Evolutionary conservation across 1,139 yeast genomes (phyloP).

Genomic region (Spencermartinsiella ligniputridi): DNA sequence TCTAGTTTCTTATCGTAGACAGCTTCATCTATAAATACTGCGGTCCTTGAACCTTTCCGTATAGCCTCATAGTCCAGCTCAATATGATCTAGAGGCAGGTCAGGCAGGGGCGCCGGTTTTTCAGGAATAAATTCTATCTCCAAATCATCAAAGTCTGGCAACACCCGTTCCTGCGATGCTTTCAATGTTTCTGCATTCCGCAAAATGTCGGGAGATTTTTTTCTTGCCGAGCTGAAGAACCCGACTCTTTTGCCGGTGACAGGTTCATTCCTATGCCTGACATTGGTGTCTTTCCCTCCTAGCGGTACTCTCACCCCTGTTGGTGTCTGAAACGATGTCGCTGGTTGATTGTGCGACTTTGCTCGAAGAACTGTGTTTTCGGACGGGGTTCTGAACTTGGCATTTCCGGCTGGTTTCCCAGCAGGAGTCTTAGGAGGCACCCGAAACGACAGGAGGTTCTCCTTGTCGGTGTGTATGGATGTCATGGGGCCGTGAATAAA

Average conservation of each 20-base stretch:
- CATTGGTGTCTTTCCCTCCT: slow-evolving; percentile 26
- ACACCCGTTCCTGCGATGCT: background rate
- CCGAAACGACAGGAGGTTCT: slow-evolving; percentile 21
- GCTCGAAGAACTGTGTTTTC: slow-evolving; percentile 9
- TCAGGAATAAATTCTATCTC: slow-evolving; percentile 23
- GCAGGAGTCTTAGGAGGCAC: slow-evolving; percentile 17
- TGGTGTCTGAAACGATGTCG: slow-evolving; percentile 11
- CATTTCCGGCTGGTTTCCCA: slow-evolving; percentile 2
- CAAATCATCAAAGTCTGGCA: slow-evolving; percentile 14
- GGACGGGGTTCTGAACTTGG: slow-evolving; percentile 3
- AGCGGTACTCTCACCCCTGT: slow-evolving; percentile 21
- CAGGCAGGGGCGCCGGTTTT: slow-evolving; percentile 17
- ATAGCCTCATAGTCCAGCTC: slow-evolving; percentile 23
- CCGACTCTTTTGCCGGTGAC: background rate
- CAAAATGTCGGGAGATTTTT: background rate
- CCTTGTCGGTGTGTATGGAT: slow-evolving; percentile 21
- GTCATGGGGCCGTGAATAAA: too few relatives aligned
- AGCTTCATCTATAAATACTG: slow-evolving; percentile 9
- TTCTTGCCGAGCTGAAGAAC: slow-evolving; percentile 1
- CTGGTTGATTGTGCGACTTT: background rate
- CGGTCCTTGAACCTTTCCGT: slow-evolving; percentile 10
- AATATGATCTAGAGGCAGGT: slow-evolving; percentile 22
- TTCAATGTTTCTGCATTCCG: background rate
- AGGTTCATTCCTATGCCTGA: slow-evolving; percentile 4
- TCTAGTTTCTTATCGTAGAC: slow-evolving; percentile 3